phyloP scores from a whole-genome alignment of 805 yeast species.

The Citeromyces matritensis region DNA sequence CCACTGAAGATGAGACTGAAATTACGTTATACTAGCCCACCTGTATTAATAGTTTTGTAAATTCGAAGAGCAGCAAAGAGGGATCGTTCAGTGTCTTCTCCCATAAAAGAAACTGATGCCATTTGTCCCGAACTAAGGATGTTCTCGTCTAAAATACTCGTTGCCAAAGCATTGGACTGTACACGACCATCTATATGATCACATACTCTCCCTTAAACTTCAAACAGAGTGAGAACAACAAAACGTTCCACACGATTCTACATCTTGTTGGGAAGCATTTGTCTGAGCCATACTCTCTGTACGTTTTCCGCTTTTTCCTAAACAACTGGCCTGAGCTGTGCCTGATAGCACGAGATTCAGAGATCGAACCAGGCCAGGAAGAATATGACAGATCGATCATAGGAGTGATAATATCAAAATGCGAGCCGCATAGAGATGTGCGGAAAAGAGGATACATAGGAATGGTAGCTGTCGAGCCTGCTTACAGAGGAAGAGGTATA shows the following conservation, averaged over 20 bases:
- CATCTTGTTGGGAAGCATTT: slow-evolving; percentile 55
- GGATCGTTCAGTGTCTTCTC: no score
- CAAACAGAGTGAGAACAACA: slow-evolving; percentile 6
- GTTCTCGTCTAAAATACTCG: no score
- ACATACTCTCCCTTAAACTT: slow-evolving; percentile 1
- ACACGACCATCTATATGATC: neutral
- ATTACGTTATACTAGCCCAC: no score
- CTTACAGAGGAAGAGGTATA: slow-evolving; percentile 64
- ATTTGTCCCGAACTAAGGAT: no score
- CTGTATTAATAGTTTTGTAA: no score
- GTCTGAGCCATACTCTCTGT: slow-evolving; percentile 88
- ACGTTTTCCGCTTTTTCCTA: slow-evolving; percentile 82
- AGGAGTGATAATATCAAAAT: slow-evolving; percentile 80
- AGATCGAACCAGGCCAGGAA: slow-evolving; percentile 7
- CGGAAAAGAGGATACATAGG: slow-evolving; percentile 87
- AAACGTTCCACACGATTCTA: slow-evolving; percentile 34
- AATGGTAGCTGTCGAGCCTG: slow-evolving; percentile 76
- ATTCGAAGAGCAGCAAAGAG: no score
- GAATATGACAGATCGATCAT: slow-evolving; percentile 18
- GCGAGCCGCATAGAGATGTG: slow-evolving; percentile 59
- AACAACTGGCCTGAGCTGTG: slow-evolving; percentile 87
- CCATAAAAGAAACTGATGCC: no score
- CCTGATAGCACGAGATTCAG: slow-evolving; percentile 34
- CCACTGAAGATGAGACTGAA: no score
- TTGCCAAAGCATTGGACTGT: no score